phyloP scores from a whole-genome alignment of 1,139 yeast genomes.

The Blastobotrys petasosporus region DNA sequence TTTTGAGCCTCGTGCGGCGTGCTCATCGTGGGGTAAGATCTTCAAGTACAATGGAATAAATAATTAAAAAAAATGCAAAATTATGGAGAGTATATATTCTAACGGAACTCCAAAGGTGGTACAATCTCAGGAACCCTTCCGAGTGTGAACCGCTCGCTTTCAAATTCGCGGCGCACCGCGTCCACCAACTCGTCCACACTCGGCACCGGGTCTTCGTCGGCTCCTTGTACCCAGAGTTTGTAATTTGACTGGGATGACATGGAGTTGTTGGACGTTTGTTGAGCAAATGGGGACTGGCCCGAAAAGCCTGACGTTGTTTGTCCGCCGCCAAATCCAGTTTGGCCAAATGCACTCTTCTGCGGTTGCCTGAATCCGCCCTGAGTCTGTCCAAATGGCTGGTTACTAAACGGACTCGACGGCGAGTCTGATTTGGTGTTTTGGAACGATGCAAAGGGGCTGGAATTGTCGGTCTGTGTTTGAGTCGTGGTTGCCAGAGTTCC shows the following conservation, averaged over 20 bases:
- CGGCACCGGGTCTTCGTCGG: conserved; percentile 32
- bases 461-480: background rate
- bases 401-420: conserved; percentile 4
- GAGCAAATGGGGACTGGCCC: background rate
- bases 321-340: too few species aligned
- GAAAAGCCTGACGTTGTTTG: background rate
- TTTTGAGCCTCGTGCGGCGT: too few species aligned
- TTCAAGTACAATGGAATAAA: too few species aligned
- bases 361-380: conserved; percentile 6
- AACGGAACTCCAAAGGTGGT: conserved; percentile 57
- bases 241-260: background rate
- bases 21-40: too few species aligned
- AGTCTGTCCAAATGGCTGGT: conserved; percentile 1
- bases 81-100: conserved; percentile 12
- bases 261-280: background rate
- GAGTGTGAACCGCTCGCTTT: conserved; percentile 45
- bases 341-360: background rate
- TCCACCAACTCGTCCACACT: conserved; percentile 39
- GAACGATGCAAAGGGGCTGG: conserved; percentile 5
- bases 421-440: background rate
- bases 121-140: conserved; percentile 75
- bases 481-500: too few species aligned
- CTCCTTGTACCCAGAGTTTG: conserved; percentile 33
- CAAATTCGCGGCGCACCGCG: conserved; percentile 45
- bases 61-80: background rate